Base-by-base conservation (phyloP, 352 stramenopile species). In the Phytophthora pluvialis region DNA sequence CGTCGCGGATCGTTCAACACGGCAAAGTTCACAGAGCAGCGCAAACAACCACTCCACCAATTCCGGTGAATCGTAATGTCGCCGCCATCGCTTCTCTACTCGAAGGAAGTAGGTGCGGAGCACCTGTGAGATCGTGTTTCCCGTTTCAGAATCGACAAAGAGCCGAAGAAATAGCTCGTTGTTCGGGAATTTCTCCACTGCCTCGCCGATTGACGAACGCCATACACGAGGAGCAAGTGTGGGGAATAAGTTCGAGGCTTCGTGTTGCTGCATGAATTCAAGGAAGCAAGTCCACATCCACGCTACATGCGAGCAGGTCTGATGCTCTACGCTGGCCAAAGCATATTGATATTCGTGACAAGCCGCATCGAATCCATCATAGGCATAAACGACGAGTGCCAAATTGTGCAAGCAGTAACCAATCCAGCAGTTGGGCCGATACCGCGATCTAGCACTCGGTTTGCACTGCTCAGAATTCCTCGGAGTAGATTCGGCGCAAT, bases 11-110 rank as follows among this genome's bases (percentile, higher is more conserved):
- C 86, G 66, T 35, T 94, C 81, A 39, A 79, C 59, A 6, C 86
- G 79, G 43, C 59, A 64, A 36, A 94, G 56, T 67, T 93, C 84
- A 62, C 78, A 88, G 0, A 92, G 67, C 11, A 94, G 60, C 1
- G 72, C 77, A 66, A 94, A 94, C 12, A 94, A 60, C 84, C 86
- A 94, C 40, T 94, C 86, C 13, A 81, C 60, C 39, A 90, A 33
- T 25, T 74, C 51, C 0, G 85, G 86, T 4, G 86, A 91, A 62
- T 93, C 82, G 42, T 80, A 80, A 49, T 89, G 74, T 13, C 84
- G 79, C 36, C 64, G 69, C 64, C 70, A 86, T 5, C 63, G 68
- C 29, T 78, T 66, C 33, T 86, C 66, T 10, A 84, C 66, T 1
- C 29, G 59, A 40, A 80, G 15, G 26, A 91, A 94, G 53, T 91